Evolutionary conservation across 768 basidiomycete genomes (phyloP), one percentile per base, ranked within the genome.

Genomic region (Termitomyces sp.): DNA sequence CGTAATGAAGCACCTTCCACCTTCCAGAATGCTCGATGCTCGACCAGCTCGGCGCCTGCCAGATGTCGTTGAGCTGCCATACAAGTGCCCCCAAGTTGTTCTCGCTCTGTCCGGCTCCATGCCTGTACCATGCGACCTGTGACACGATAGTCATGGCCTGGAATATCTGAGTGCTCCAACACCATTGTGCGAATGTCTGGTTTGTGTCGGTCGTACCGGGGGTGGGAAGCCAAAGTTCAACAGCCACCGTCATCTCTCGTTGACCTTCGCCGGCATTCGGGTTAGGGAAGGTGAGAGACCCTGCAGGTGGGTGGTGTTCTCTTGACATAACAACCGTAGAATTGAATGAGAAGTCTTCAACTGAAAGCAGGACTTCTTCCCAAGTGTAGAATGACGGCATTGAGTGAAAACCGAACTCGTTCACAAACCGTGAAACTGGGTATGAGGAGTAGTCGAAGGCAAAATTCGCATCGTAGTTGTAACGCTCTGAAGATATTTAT

Each of bases 331-430:
- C 82, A 8, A 80, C 81, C 0, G 80, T 80, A 0, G 82, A 82
- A 67, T 84, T 84, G 71, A 85, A 84, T 27, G 72, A 72, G 68
- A 82, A 84, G 63, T 84, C 83, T 9, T 76, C 77, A 0, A 78
- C 74, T 4, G 76, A 75, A 22, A 68, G 62, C 4, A 85, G 76
- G 1, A 81, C 84, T 63, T 84, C 81, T 63, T 83, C 75, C 83
- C 83, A 86, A 54, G 72, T 78, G 60, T 82, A 85, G 69, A 85
- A 81, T 0, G 83, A 84, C 5, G 83, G 84, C 79, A 83, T 82
- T 0, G 83, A 85, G 66, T 84, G 84, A 69, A 83, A 84, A 79
- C 83, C 83, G 56, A 85, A 85, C 61, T 86, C 83, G 60, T 84
- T 84, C 45, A 84, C 74, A 56, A 84, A 85, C 45, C 83, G 78